Percentiles rank a stretch among this genome's conserved stretches.
Evolutionary conservation across 345 rosid genomes (phyloP).

Genomic region (Dimocarpus longan): DNA sequence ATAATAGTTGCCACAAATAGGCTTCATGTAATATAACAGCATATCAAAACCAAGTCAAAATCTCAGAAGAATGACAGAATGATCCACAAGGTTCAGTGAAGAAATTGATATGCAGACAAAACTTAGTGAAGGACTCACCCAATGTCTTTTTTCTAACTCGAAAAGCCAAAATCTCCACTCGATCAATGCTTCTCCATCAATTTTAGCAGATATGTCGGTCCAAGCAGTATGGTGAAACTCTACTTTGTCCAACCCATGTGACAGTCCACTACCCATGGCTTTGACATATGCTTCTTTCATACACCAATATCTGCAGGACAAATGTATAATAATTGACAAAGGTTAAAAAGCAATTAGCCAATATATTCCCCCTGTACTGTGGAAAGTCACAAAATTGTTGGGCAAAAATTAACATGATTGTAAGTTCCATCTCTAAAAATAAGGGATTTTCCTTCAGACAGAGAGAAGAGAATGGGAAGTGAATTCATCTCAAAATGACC

Average conservation of each 20-base stretch:
- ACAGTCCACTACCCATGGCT: conserved; percentile 64
- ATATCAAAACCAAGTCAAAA: background rate
- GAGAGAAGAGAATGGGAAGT: too few relatives aligned
- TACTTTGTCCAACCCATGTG: conserved; percentile 44
- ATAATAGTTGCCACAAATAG: background rate
- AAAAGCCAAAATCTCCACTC: conserved; percentile 65
- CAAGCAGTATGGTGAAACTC: conserved; percentile 65
- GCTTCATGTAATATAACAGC: too few relatives aligned
- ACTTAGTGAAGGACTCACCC: conserved; percentile 34
- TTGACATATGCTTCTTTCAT: conserved; percentile 80
- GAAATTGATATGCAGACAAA: background rate
- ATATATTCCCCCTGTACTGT: background rate
- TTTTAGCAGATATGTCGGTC: conserved; percentile 43
- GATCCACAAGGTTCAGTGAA: background rate
- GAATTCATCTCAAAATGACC: too few relatives aligned
- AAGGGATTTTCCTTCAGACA: background rate
- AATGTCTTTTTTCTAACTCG: conserved; percentile 44
- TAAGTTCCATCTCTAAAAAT: background rate
- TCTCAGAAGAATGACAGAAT: background rate
- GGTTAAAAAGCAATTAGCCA: background rate
- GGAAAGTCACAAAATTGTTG: too few relatives aligned
- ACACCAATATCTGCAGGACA: conserved; percentile 59
- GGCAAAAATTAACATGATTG: too few relatives aligned
- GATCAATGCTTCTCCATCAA: conserved; percentile 35
- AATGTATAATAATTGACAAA: conserved; percentile 1